Evolutionary conservation across 2,329 filamentous ascomycete species (phyloP), one percentile per base, ranked within the genome.

Genomic region (Capronia epimyces): DNA sequence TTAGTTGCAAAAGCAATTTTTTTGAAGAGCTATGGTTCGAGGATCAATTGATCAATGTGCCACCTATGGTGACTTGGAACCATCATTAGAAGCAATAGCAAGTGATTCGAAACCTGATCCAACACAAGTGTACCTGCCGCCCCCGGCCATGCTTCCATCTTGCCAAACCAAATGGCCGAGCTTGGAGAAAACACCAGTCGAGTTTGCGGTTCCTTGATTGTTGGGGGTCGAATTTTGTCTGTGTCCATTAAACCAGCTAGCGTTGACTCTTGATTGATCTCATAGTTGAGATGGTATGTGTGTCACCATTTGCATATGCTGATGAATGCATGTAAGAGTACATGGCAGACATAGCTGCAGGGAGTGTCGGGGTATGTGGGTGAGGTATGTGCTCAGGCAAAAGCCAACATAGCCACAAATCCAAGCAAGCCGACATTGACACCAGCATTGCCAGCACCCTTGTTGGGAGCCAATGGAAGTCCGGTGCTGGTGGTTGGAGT

Each of bases 391-490:
- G 34, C 41, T 53, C 32, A 58, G 31, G 45, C 50, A 39, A 59
- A 13, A 21, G 52, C 58, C 57, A 61, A 50, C 34, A 53, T 47
- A 40, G 57, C 57, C 43, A 59, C 43, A 25, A 55, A 43, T 37
- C 57, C 55, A n/a, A 53, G 20, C 36, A 58, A 32, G 71, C 88
- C 93, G 18, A 89, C 87, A 65, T 97, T 97, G 70, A 97, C 72
- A 49, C 73, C 88, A 0, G 90, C 91, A 0, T 82, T 81, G 49
- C 95, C 73, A 3, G 74, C 84, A 13, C 96, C 75, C 61, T 50
- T 52, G 52, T 46, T 53, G 25, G 58, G 56, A 40, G 58, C 52
- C 45, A 53, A 46, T 40, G 55, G 55, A 39, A 49, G 49, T 6
- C 15, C 34, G 34, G 49, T 46, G 43, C 46, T 29, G 6, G 52